phyloP scores from a whole-genome alignment of 345 rosid genomes.

The Crucihimalaya himalaica region DNA sequence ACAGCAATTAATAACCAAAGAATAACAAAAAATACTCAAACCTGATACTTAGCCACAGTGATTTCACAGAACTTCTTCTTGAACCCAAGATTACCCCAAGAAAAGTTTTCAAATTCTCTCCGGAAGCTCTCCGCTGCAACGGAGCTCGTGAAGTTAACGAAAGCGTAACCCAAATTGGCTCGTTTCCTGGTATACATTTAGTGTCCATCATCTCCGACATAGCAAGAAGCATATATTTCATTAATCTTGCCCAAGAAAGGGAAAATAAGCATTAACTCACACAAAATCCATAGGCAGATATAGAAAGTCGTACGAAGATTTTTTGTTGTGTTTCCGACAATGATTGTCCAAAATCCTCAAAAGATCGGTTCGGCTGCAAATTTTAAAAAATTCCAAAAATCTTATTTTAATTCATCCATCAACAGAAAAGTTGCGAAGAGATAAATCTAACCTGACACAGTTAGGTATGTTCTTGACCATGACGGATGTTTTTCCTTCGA shows the following conservation, averaged over 20 bases:
- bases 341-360: conserved; percentile 43
- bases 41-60: conserved; percentile 48
- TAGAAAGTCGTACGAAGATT: conserved; percentile 53
- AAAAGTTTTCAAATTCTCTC: conserved; percentile 6
- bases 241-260: background rate
- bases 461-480: conserved; percentile 59
- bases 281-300: conserved; percentile 63
- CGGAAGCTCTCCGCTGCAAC: conserved; percentile 43
- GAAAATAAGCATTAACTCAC: conserved; percentile 29
- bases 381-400: background rate
- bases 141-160: conserved; percentile 54
- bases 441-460: conserved; percentile 37
- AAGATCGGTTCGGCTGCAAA: conserved; percentile 44
- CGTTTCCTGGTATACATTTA: conserved; percentile 11
- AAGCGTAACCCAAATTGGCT: conserved; percentile 57
- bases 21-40: background rate
- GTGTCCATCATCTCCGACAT: background rate
- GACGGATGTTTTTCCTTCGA: conserved; percentile 39
- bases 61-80: conserved; percentile 46
- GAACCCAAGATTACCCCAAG: conserved; percentile 32
- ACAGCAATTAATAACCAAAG: background rate
- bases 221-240: background rate
- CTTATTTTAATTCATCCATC: background rate
- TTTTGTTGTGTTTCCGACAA: conserved; percentile 37
- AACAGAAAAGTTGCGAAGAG: background rate